Evolutionary conservation across 2,329 filamentous ascomycete species (phyloP).

Genomic region (Claviceps fusiformis): DNA sequence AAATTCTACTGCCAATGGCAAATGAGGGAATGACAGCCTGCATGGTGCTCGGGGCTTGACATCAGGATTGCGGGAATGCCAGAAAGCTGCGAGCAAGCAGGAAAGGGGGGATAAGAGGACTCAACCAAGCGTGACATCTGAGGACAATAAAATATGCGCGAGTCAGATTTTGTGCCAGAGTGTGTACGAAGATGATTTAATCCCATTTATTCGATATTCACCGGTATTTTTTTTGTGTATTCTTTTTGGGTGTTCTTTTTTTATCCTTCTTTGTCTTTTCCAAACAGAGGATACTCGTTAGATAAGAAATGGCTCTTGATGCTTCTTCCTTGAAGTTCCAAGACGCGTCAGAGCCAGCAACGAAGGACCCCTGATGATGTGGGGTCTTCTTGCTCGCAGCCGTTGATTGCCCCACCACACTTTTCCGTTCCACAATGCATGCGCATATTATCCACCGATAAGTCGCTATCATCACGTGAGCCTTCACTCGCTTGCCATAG

Average conservation of each 20-base stretch:
- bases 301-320: neutral
- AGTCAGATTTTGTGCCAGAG: neutral
- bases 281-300: neutral
- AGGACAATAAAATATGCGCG: neutral
- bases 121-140: neutral
- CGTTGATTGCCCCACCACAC: neutral
- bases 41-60: neutral
- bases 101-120: neutral
- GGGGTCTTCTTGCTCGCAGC: neutral
- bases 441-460: constrained; percentile 8
- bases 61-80: neutral
- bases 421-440: neutral
- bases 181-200: neutral
- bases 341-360: neutral
- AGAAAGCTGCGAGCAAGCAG: neutral
- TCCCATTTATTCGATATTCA: neutral
- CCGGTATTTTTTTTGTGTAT: neutral
- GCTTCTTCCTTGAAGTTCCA: neutral
- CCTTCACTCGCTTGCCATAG: constrained; percentile 20
- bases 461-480: constrained; percentile 20
- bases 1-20: neutral
- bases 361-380: neutral
- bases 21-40: neutral
- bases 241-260: neutral
- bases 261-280: no score